Evolutionary conservation across 192 early-diverging fungal genomes (phyloP), one percentile per base, ranked within the genome.

Genomic region (Mortierella hygrophila): DNA sequence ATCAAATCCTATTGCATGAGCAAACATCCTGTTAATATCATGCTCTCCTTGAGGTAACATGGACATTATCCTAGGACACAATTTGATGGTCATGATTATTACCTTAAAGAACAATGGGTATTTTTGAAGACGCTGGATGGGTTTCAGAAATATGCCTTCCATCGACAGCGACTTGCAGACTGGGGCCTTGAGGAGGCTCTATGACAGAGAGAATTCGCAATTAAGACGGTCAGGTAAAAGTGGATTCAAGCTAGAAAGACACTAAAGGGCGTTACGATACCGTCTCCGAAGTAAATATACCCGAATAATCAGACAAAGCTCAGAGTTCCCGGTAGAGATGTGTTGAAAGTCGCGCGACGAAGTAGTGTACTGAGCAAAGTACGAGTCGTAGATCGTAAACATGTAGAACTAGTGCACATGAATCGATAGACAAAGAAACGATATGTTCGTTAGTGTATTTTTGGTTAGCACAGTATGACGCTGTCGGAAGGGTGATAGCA

Each of bases 41-140:
- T 3, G 40, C 52, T 9, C 69, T 15, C 13, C 13, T 2, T 52
- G 49, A 52, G 18, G 3, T 21, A 52, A 15, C 16, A 20, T 52
- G 18, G 0, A n/a, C 18, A 52, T 52, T 46, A 11, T 2, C 49
- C 13, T 6, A 5, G 49, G 49, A 52, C 49, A 49, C 47, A 16
- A 46, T 46, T 15, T 21, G 4, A 15, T 26, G 26, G 41, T 52
- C 40, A 71, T 16, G 10, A 57, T 26, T 16, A 42, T 52, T 35
- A 90, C 89, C 83, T 90, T 88, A 82, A 91, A 89, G 54, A 91
- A 88, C 54, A 91, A 80, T 10, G 90, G 90, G 68, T 91, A 91
- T 70, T 91, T 91, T 72, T 84, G 83, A 4, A 91, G 77, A 16
- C 90, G 57, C 52, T 91, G 90, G 16, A 91, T 87, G 0, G 90